Conservation (phyloP, 2,329 filamentous ascomycete species). For the Dryadomyces quercus-mongolicae region DNA sequence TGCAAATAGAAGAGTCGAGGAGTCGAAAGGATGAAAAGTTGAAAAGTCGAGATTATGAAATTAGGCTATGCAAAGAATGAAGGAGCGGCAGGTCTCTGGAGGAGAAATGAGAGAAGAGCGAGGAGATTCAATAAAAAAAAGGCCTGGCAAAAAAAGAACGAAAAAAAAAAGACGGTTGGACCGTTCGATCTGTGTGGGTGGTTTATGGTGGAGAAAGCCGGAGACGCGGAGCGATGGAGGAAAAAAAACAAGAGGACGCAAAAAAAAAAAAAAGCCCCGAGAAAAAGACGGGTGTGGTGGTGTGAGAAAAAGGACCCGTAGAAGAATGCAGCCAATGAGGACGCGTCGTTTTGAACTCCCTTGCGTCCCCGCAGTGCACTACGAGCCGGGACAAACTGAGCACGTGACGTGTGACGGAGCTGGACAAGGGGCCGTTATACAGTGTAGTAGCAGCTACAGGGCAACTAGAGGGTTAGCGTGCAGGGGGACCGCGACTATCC, state of each 20-base stretch:
- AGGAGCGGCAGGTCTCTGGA: background rate
- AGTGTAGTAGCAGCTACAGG: background rate
- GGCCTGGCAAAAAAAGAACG: background rate
- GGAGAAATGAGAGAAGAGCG: background rate
- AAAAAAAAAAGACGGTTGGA: background rate
- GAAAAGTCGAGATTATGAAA: background rate
- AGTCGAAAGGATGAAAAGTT: background rate
- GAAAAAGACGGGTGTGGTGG: conserved; percentile 2
- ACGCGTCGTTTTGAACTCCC: conserved; percentile 8
- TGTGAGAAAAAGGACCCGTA: background rate
- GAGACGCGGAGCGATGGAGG: conserved; percentile 7
- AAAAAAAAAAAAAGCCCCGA: conserved; percentile 4
- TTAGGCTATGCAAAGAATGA: background rate
- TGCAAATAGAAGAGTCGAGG: background rate
- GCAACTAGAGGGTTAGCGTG: background rate
- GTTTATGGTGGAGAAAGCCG: conserved; percentile 10
- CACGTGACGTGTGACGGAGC: conserved; percentile 1
- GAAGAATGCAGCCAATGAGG: conserved; percentile 3
- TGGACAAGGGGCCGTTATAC: background rate
- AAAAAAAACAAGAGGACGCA: background rate
- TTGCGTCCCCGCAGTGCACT: background rate
- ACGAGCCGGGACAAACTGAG: background rate
- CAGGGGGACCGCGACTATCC: background rate
- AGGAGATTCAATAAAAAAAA: background rate
- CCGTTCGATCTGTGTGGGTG: conserved; percentile 2